Conservation (phyloP, 1,284 basidiomycete genomes). For the Ustilago curta region DNA sequence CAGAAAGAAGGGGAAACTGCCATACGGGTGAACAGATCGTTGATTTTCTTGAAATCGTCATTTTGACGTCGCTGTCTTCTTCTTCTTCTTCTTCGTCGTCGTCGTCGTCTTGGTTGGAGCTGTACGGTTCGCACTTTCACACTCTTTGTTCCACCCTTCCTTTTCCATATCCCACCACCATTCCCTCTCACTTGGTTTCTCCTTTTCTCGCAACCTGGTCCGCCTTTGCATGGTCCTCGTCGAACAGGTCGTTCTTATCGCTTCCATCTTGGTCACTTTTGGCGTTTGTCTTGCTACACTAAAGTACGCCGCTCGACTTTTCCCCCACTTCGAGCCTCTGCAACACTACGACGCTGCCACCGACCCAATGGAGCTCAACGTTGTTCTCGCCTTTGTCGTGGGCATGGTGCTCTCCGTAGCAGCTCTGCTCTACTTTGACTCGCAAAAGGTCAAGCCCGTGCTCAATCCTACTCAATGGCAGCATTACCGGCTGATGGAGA, state of each 20-base stretch:
- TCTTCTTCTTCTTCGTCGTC: too few relatives aligned
- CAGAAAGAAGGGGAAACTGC: too few relatives aligned
- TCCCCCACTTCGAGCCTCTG: conserved; percentile 47
- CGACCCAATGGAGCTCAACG: conserved; percentile 62
- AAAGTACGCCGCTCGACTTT: conserved; percentile 38
- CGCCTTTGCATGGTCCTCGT: conserved; percentile 39
- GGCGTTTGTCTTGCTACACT: conserved; percentile 36
- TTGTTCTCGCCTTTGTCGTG: conserved; percentile 59
- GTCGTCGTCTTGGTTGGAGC: conserved; percentile 5
- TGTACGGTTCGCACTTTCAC: conserved; percentile 5
- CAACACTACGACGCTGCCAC: conserved; percentile 56
- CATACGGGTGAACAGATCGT: too few relatives aligned
- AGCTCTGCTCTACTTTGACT: conserved; percentile 58
- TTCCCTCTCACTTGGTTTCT: neutral
- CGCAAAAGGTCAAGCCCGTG: conserved; percentile 72
- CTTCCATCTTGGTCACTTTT: conserved; percentile 55
- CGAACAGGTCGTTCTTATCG: conserved; percentile 49
- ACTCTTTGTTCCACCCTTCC: neutral
- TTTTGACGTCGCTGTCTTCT: too few relatives aligned
- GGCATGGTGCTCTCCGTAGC: conserved; percentile 54
- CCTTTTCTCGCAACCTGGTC: neutral
- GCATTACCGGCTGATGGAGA: conserved; percentile 83
- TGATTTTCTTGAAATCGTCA: too few relatives aligned
- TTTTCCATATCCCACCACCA: conserved; percentile 4
- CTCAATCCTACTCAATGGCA: conserved; percentile 83